These are phyloP conservation scores for Rosa rugosa DNA, from an alignment of 306 rosid genomes.

Conservation along the genomic window DNA sequence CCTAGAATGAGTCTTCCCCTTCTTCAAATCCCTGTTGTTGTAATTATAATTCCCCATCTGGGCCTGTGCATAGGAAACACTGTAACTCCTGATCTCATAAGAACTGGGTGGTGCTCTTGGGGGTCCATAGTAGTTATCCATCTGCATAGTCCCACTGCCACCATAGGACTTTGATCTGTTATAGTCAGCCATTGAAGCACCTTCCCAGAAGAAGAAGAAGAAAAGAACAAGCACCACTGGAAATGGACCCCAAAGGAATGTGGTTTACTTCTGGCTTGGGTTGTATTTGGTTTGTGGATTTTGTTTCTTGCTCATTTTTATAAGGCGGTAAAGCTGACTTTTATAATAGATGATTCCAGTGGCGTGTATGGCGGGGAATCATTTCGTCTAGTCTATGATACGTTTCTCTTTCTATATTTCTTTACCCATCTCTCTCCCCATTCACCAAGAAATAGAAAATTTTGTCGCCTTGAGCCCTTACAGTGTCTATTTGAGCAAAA, in stretches of 20 bases:
- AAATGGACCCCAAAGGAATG: slow-evolving; percentile 44
- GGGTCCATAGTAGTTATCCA: slow-evolving; percentile 61
- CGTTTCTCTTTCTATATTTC: background rate
- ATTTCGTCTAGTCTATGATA: slow-evolving; percentile 31
- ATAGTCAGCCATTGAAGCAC: slow-evolving; percentile 56
- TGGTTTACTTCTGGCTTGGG: slow-evolving; percentile 26
- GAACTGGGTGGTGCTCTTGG: slow-evolving; percentile 33
- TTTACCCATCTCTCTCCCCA: background rate
- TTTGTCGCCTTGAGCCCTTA: slow-evolving; percentile 9
- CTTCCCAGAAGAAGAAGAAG: slow-evolving; percentile 6
- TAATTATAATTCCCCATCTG: slow-evolving; percentile 37
- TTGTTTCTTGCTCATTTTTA: background rate
- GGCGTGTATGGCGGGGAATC: slow-evolving; percentile 58
- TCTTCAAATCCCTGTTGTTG: slow-evolving; percentile 47
- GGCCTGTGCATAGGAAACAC: slow-evolving; percentile 51
- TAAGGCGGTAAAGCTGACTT: slow-evolving; percentile 4
- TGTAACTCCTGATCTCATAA: slow-evolving; percentile 55
- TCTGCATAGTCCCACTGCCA: slow-evolving; percentile 56
- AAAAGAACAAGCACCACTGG: background rate
- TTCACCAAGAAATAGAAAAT: slow-evolving; percentile 31
- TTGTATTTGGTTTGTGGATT: slow-evolving; percentile 23
- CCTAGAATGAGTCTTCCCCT: slow-evolving; percentile 56
- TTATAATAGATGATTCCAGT: slow-evolving; percentile 20
- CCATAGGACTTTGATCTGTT: slow-evolving; percentile 59
- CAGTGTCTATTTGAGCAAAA: background rate